Base-by-base conservation (phyloP, 2,329 filamentous ascomycete genomes). In the Aspergillus brasiliensis region DNA sequence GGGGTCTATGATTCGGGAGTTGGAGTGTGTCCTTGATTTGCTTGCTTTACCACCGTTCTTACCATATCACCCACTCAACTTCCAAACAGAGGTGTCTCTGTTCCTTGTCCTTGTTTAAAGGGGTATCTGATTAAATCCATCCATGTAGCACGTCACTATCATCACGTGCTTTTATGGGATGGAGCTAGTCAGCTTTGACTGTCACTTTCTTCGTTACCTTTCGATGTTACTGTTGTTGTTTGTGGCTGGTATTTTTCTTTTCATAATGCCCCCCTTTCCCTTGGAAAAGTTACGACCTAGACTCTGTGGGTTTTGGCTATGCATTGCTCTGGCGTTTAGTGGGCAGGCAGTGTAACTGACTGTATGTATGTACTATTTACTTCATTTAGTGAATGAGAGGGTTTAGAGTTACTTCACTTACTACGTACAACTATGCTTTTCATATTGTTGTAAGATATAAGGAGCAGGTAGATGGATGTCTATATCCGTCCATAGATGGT, bases 281-380 rank as follows among this genome's bases (percentile, higher is more conserved):
- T 46, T 37, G 25, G 40, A 42, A 57, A 57, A 51, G 58, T 57
- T 57, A 58, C 54, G 54, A 51, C 48, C 31, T 51, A 52, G 47
- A 60, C 38, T 52, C 23, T 56, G 57, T 37, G 51, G 54, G 51
- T 52, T 66, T 64, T 63, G 56, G 57, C 55, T 62, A 67, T 71
- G 69, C 69, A 71, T 71, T 63, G 65, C 61, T 55, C 48, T 48
- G 69, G 69, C 69, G 69, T 71, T 70, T 46, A 34, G 31, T 34
- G 31, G 31, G 60, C 56, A 17, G 37, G 38, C 38, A 55, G 52
- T 49, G 25, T 49, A 21, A 23, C 40, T 44, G 40, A 23, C 40
- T 44, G 19, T 23, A 44, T 44, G 52, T 44, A 55, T 28, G 40
- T 55, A 54, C 17, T 28, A 15, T 34, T 34, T 15, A 34, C 31